Evolutionary conservation across 139 green algal species (phyloP).

Genomic region (Auxenochlorella protothecoides): DNA sequence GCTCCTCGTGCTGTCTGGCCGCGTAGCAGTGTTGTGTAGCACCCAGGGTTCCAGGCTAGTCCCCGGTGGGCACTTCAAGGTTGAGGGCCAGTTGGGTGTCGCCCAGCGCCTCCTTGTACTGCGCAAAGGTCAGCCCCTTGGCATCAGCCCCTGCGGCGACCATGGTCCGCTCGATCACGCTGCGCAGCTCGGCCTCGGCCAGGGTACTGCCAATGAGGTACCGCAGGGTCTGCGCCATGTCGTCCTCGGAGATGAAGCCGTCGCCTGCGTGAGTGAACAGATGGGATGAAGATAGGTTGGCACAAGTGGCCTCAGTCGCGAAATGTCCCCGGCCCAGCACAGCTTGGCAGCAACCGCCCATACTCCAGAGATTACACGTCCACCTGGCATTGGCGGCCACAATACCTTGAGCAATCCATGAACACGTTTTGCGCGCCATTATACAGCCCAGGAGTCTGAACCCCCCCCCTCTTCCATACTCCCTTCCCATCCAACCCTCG

Average conservation of each 20-base stretch:
- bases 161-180: slow-evolving; percentile 32
- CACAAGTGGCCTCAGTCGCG: too few species aligned
- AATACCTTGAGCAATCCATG: too few species aligned
- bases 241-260: slow-evolving; percentile 54
- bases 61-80: background rate
- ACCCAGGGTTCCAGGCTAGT: background rate
- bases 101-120: background rate
- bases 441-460: too few species aligned
- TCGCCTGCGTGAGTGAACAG: slow-evolving; percentile 15
- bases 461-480: too few species aligned
- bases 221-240: slow-evolving; percentile 74
- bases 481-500: too few species aligned
- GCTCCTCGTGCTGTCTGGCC: background rate
- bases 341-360: too few species aligned
- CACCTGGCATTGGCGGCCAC: too few species aligned
- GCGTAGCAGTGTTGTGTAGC: background rate
- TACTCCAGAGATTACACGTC: too few species aligned
- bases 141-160: background rate
- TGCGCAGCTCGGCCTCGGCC: slow-evolving; percentile 47
- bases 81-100: too few species aligned
- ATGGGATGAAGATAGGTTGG: too few species aligned
- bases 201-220: slow-evolving; percentile 69
- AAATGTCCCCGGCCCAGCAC: too few species aligned
- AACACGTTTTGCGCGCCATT: too few species aligned
- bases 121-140: background rate